These are phyloP conservation scores for Calvatia gigantea DNA, from an alignment of 768 basidiomycete species.

Conservation along the genomic window DNA sequence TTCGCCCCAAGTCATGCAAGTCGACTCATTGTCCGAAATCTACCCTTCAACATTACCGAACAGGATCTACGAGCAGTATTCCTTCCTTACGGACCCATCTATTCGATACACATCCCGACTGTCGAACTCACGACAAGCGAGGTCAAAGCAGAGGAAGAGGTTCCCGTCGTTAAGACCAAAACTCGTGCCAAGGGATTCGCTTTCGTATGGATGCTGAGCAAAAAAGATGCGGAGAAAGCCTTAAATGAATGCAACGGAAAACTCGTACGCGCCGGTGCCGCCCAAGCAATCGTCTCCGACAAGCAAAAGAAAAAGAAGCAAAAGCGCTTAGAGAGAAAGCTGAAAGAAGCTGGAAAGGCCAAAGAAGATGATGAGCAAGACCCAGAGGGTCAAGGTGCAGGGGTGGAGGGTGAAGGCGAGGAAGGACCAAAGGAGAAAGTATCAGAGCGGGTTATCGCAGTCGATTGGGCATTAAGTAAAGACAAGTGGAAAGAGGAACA, in stretches of 20 bases:
- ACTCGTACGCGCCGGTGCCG: conserved; percentile 60
- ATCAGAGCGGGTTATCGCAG: conserved; percentile 71
- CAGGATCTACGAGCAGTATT: conserved; percentile 85
- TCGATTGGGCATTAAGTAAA: conserved; percentile 96
- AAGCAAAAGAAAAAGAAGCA: conserved; percentile 71
- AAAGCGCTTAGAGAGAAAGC: conserved; percentile 50
- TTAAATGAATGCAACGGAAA: conserved; percentile 79
- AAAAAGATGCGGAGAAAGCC: conserved; percentile 81
- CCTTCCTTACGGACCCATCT: conserved; percentile 82
- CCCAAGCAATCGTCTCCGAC: conserved; percentile 48
- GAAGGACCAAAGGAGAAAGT: conserved; percentile 34
- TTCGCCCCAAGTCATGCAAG: conserved; percentile 63
- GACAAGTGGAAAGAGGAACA: conserved; percentile 86
- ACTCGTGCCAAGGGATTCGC: conserved; percentile 76
- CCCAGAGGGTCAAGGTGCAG: conserved; percentile 16
- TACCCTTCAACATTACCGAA: conserved; percentile 80
- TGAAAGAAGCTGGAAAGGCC: conserved; percentile 34
- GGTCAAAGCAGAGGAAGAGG: conserved; percentile 27
- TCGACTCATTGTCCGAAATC: conserved; percentile 87
- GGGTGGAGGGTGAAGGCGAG: conserved; percentile 29
- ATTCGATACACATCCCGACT: conserved; percentile 78
- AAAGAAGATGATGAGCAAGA: conserved; percentile 26
- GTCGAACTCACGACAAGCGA: conserved; percentile 25
- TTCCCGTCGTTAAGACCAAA: conserved; percentile 19
- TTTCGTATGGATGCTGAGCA: conserved; percentile 90